phyloP scores from a whole-genome alignment of 805 yeast genomes.

The Monosporozyma unispora region DNA sequence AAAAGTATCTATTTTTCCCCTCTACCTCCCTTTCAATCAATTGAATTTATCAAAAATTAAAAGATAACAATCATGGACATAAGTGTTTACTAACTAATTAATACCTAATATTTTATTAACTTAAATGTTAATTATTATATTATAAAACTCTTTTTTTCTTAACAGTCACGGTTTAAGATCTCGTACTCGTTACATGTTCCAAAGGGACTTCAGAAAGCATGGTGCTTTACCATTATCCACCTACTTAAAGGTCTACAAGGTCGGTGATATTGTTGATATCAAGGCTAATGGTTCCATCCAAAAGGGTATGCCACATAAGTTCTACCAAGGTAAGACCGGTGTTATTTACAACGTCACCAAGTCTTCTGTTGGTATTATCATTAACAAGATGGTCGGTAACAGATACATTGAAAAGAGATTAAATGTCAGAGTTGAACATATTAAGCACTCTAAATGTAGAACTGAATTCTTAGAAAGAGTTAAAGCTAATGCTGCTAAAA shows the following conservation, averaged over 20 bases:
- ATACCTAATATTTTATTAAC: background rate
- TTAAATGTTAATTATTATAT: conserved; percentile 3
- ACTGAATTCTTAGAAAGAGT: conserved; percentile 98
- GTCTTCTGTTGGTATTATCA: conserved; percentile 94
- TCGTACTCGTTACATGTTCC: conserved; percentile 99
- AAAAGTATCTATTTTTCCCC: background rate
- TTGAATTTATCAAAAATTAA: too few relatives aligned
- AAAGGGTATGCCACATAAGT: conserved; percentile 99
- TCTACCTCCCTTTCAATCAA: too few relatives aligned
- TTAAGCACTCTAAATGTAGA: conserved; percentile 99
- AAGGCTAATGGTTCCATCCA: conserved; percentile 98
- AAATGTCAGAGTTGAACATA: conserved; percentile 97
- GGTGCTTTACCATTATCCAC: conserved; percentile 92
- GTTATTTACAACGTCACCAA: conserved; percentile 98
- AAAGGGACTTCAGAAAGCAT: conserved; percentile 96
- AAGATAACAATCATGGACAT: background rate
- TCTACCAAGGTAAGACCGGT: conserved; percentile 99
- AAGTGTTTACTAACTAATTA: conserved; percentile 4
- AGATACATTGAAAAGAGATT: conserved; percentile 98
- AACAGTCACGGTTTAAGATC: conserved; percentile 97
- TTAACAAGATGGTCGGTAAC: conserved; percentile 98
- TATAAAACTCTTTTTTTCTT: conserved; percentile 1
- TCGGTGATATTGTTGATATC: conserved; percentile 99
- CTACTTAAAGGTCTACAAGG: conserved; percentile 96
- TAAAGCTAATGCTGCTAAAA: conserved; percentile 89